Conservation (phyloP, 352 stramenopile genomes). For the Albugo candida region DNA sequence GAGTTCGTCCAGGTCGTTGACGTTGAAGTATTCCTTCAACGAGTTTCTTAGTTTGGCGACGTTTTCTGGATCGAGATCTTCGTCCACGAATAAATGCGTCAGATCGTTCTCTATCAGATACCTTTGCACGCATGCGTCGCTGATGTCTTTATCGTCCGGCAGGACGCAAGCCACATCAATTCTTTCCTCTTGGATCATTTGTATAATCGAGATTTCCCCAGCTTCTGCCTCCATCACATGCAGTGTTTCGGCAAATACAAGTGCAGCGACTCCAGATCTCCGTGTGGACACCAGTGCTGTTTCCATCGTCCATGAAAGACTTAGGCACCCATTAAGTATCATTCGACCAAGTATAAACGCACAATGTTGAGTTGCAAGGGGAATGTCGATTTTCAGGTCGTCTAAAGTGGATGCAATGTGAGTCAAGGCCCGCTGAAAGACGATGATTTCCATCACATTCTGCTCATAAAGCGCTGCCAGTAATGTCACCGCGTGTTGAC, state of each 20-base stretch:
- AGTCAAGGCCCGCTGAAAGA: slow-evolving; percentile 38
- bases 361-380: slow-evolving; percentile 61
- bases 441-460: slow-evolving; percentile 35
- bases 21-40: slow-evolving; percentile 54
- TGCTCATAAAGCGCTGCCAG: slow-evolving; percentile 58
- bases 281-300: slow-evolving; percentile 27
- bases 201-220: slow-evolving; percentile 33
- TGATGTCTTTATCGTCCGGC: background rate
- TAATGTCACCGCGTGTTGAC: slow-evolving; percentile 45
- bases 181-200: slow-evolving; percentile 68
- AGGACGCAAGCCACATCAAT: slow-evolving; percentile 17
- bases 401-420: slow-evolving; percentile 59
- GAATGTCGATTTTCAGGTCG: slow-evolving; percentile 73
- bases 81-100: slow-evolving; percentile 14
- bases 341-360: slow-evolving; percentile 51
- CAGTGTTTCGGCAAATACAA: slow-evolving; percentile 54
- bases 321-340: slow-evolving; percentile 61
- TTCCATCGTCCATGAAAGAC: slow-evolving; percentile 61
- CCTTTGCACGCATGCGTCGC: background rate
- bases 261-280: slow-evolving; percentile 36
- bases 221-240: slow-evolving; percentile 53
- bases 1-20: slow-evolving; percentile 56
- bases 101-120: slow-evolving; percentile 5
- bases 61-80: slow-evolving; percentile 19
- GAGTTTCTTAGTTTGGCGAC: slow-evolving; percentile 45